A percentile compares a stretch with the other conserved stretches of the same genome.
phyloP scores from a whole-genome alignment of 305 asterid species.

The Fraxinus ornus region DNA sequence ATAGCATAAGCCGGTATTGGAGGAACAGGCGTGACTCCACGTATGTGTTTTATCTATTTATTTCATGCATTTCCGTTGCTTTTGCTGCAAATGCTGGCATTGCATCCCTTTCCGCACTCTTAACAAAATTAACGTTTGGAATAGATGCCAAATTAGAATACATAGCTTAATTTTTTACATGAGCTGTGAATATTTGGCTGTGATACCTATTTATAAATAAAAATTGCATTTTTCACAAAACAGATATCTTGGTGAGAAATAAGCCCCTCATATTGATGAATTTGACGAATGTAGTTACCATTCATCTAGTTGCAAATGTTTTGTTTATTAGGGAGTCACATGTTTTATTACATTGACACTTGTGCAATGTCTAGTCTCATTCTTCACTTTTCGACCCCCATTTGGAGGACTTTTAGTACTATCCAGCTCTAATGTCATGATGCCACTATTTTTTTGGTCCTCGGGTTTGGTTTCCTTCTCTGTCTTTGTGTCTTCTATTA shows the following conservation, averaged over 20 bases:
- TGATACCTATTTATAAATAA: background rate
- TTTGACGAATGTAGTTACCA: background rate
- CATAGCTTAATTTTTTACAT: background rate
- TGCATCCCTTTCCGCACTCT: background rate
- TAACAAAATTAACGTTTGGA: background rate
- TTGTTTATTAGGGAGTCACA: background rate
- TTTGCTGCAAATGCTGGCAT: background rate
- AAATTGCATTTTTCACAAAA: background rate
- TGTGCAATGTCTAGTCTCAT: background rate
- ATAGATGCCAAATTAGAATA: background rate
- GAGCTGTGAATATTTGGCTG: background rate
- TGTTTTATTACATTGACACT: background rate
- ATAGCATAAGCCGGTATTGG: constrained; percentile 84
- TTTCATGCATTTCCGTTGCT: background rate
- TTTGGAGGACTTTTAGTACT: constrained; percentile 4
- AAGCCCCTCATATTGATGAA: background rate
- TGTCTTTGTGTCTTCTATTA: background rate
- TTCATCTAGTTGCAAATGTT: background rate
- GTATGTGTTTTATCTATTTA: constrained; percentile 45
- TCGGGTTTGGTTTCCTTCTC: background rate
- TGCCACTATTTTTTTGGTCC: background rate
- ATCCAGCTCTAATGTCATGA: constrained; percentile 13
- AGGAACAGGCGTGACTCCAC: constrained; percentile 76
- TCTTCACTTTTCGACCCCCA: background rate
- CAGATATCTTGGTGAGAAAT: background rate